Percentiles rank a stretch among this genome's conserved stretches.
These are phyloP conservation scores for Chalaropsis thielavioides DNA, from an alignment of 2,329 filamentous ascomycete genomes.

Conservation along the genomic window DNA sequence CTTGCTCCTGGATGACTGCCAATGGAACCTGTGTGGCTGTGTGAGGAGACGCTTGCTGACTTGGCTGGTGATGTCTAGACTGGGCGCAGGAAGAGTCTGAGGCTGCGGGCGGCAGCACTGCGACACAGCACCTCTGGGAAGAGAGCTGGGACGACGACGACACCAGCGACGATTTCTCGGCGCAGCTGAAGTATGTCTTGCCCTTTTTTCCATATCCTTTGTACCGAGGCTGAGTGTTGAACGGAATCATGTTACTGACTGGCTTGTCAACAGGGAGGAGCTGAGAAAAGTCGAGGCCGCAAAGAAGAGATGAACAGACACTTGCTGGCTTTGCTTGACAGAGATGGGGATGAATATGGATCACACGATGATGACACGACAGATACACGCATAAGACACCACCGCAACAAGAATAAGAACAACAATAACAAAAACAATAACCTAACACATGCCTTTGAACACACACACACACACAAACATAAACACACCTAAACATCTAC, in stretches of 20 bases:
- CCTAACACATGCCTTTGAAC: background rate
- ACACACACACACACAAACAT: background rate
- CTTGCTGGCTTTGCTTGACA: background rate
- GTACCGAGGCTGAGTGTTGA: background rate
- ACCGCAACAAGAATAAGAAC: background rate
- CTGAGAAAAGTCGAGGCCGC: constrained; percentile 80
- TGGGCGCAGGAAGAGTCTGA: constrained; percentile 89
- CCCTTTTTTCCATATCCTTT: background rate
- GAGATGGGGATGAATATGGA: background rate
- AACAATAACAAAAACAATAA: background rate
- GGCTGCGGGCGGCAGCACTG: constrained; percentile 53
- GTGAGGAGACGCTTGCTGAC: background rate
- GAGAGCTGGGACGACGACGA: constrained; percentile 99
- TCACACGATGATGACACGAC: background rate
- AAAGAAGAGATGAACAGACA: constrained; percentile 41
- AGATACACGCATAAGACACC: background rate
- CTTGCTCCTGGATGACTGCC: background rate
- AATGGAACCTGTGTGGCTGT: background rate
- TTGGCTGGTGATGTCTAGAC: constrained; percentile 39
- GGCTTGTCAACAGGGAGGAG: constrained; percentile 51
- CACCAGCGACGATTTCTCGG: constrained; percentile 88
- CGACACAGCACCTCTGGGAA: constrained; percentile 78
- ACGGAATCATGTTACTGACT: constrained; percentile 11
- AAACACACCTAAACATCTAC: background rate
- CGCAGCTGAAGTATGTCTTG: constrained; percentile 68